Base-by-base conservation (phyloP, 202 grass and related monocot species). In the Digitaria exilis region DNA sequence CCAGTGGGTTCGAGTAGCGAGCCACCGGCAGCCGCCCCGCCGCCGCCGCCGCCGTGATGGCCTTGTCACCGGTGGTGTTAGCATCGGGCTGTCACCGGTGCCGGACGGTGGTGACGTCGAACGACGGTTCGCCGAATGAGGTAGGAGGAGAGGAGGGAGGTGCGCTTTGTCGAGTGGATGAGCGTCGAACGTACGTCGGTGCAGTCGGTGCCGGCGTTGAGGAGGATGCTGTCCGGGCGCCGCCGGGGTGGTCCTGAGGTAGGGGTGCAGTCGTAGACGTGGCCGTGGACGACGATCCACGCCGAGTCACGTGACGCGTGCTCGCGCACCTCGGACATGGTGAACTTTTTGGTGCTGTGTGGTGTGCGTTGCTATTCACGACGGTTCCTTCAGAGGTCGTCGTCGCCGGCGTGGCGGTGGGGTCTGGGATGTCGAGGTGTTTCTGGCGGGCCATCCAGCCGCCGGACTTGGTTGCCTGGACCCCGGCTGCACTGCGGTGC, bases 91-190 rank as follows among this genome's bases (percentile, higher is more conserved):
- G 71, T 80, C 87, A 65, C 24, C 74, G 17, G 44, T 22, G 1
- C 83, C 90, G 0, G 37, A 39, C n/a, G 37, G 25, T 1, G 44
- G 69, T 0, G 7, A 8, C 7, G 81, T 88, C 84, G 57, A 97
- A n/a, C n/a, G n/a, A n/a, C n/a, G n/a, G 88, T 79, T 91, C 84
- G 44, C 95, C 95, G 34, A n/a, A 97, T 83, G 72, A 86, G 84
- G 86, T 97, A 94, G 11, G 86, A 64, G 60, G 89, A 84, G 43
- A 97, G 86, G 54, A 97, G 80, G 28, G 78, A 74, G 81, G 89
- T 94, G 28, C n/a, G 95, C 92, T 82, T 93, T 97, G 88, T 94
- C 90, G 90, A 93, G 67, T 97, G 95, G 79, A 97, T 97, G 48
- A n/a, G 92, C 86, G 71, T 94, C 95, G 71, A 97, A 97, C 79